Base-by-base conservation (phyloP, 257 asterid genomes). In the Nicotiana tomentosiformis region DNA sequence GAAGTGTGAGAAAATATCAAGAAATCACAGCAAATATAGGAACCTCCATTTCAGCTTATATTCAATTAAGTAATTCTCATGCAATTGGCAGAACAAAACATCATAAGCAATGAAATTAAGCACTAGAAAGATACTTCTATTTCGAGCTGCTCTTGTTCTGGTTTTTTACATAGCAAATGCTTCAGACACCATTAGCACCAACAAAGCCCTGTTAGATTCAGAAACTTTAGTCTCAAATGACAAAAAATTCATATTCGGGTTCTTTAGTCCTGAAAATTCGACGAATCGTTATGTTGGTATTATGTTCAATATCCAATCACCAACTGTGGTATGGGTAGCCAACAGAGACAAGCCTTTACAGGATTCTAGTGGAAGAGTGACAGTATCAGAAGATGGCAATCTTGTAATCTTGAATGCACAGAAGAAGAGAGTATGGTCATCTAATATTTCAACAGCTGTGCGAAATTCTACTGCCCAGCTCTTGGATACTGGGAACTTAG, bases 311-410 rank as follows among this genome's bases (percentile, higher is more conserved):
- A 83, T 80, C n/a, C 83, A 89, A 56, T 56, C 78, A 43, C 57
- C 23, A 10, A 83, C 87, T 29, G 83, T 87, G 51, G 72, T 87
- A 3, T 90, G 93, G 93, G 89, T 90, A 15, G 91, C 91, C 83
- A 90, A 88, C 65, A 84, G 93, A 77, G 86, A 86, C 51, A 83
- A 61, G 10, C 88, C 89, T 60, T 53, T 89, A 10, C 66, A 62
- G 6, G 89, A 78, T 83, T 84, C 88, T 57, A n/a, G 82, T 5
- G 91, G 90, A 66, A 80, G 64, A 2, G 81, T 88, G 18, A 74
- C 83, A n/a, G 62, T 90, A 15, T 87, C 88, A 4, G 90, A 80
- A 37, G 91, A 88, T 17, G 93, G 91, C 10, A 87, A 88, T 79
- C 80, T 90, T 56, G 84, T 87, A 2, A 82, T 88, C 29, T 37